phyloP scores from a whole-genome alignment of 2,329 filamentous ascomycete genomes.

The Alternaria brassicae region DNA sequence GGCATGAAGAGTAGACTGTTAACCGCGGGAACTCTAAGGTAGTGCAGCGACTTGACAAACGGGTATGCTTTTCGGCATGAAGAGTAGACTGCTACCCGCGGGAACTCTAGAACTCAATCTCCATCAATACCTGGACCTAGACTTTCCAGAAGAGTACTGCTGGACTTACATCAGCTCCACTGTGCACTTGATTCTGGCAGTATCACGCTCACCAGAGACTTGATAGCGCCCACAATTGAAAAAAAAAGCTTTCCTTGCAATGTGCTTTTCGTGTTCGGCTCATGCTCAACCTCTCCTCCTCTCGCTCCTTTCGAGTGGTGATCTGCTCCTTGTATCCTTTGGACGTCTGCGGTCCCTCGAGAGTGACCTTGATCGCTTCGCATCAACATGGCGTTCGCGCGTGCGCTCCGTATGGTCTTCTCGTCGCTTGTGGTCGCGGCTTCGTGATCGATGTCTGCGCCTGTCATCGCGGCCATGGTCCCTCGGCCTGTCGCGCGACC shows the following conservation, averaged over 20 bases:
- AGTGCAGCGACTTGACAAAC: too few species aligned
- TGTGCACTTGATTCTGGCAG: not conserved
- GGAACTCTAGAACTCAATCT: not conserved
- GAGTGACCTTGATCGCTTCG: conserved; percentile 38
- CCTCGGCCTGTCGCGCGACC: conserved; percentile 37
- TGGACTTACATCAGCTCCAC: not conserved
- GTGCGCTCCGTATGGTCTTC: conserved; percentile 35
- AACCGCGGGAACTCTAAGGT: accelerated
- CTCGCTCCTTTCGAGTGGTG: conserved; percentile 24
- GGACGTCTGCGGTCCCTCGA: conserved; percentile 25
- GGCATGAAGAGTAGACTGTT: not conserved
- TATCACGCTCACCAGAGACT: not conserved
- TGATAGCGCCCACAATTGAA: not conserved
- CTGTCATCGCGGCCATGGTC: conserved; percentile 42
- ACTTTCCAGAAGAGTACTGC: not conserved
- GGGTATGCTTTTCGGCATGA: not conserved
- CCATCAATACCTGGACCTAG: not conserved
- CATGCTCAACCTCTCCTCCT: conserved; percentile 17
- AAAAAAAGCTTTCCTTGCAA: not conserved
- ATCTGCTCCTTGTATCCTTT: conserved; percentile 28
- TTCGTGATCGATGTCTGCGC: conserved; percentile 38
- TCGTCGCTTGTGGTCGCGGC: conserved; percentile 35
- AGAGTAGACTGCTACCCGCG: not conserved
- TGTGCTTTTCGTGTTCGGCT: not conserved
- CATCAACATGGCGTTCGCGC: conserved; percentile 29